phyloP scores from a whole-genome alignment of 192 early-diverging fungal species.

The Ramicandelaber brevisporus region DNA sequence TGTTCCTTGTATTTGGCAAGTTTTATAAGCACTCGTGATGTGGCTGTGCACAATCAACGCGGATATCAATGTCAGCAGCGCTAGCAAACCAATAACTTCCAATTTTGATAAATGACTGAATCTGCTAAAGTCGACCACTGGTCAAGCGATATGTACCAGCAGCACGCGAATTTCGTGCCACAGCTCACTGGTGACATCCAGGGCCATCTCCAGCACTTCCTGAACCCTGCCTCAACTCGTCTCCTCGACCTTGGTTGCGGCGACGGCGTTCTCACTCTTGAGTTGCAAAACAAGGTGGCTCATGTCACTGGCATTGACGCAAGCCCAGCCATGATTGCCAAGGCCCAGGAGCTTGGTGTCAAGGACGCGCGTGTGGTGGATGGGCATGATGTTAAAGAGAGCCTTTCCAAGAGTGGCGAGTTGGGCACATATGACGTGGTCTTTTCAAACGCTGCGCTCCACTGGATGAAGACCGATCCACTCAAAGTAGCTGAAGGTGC shows the following conservation, averaged over 20 bases:
- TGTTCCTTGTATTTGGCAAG: no score
- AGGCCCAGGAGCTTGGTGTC: background rate
- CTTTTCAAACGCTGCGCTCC: slow-evolving; percentile 3
- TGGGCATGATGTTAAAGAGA: background rate
- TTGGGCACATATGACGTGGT: slow-evolving; percentile 1
- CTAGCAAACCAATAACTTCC: no score
- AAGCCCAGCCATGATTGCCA: slow-evolving; percentile 2
- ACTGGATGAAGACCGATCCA: slow-evolving; percentile 4
- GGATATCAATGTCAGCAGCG: no score
- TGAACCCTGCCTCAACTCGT: background rate
- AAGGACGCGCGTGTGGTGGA: background rate
- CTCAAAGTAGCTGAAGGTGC: background rate
- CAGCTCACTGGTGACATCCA: background rate
- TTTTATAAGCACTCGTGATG: no score
- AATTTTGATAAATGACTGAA: no score
- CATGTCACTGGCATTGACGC: background rate
- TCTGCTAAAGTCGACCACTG: background rate
- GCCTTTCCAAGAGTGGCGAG: background rate
- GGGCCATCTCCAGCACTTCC: background rate
- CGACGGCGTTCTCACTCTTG: slow-evolving; percentile 1
- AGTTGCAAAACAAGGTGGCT: background rate
- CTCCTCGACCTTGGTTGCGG: slow-evolving; percentile 3
- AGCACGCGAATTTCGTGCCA: background rate
- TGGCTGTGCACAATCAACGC: no score
- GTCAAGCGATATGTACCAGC: background rate